A percentile compares a stretch with the other conserved stretches of the same genome.
phyloP scores from a whole-genome alignment of 78 protist genomes.

The Dictyostelium capitatum region DNA sequence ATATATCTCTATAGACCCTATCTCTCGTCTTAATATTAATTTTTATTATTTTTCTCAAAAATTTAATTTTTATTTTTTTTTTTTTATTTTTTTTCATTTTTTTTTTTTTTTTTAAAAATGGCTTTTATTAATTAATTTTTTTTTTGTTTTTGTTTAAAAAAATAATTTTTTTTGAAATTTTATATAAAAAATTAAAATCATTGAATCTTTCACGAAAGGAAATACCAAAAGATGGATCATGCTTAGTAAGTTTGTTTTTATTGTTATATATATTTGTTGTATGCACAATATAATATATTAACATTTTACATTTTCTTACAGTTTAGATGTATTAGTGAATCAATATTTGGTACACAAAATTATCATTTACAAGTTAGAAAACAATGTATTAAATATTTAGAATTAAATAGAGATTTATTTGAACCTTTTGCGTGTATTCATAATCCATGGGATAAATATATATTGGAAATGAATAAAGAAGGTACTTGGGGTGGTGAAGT shows the following conservation, averaged over 20 bases:
- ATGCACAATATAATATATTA: neutral
- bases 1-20: too few species aligned
- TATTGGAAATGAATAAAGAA: slow-evolving; percentile 19
- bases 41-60: too few species aligned
- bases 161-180: neutral
- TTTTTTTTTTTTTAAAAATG: too few species aligned
- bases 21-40: too few species aligned
- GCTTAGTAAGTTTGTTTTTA: slow-evolving; percentile 5
- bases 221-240: slow-evolving; percentile 75
- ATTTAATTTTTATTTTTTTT: too few species aligned
- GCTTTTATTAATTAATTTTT: too few species aligned
- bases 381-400: slow-evolving; percentile 31
- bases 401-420: slow-evolving; percentile 31
- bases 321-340: slow-evolving; percentile 72
- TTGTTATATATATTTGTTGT: too few species aligned
- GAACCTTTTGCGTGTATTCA: slow-evolving; percentile 75
- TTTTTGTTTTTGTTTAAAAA: neutral
- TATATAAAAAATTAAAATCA: slow-evolving; percentile 16
- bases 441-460: slow-evolving; percentile 56
- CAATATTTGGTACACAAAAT: slow-evolving; percentile 55
- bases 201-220: slow-evolving; percentile 36
- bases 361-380: slow-evolving; percentile 27
- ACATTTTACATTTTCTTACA: neutral
- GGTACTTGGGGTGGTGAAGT: slow-evolving; percentile 78
- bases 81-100: too few species aligned